Evolutionary conservation across 768 basidiomycete genomes (phyloP), one percentile per base, ranked within the genome.

Genomic region (Pulveroboletus sp.): DNA sequence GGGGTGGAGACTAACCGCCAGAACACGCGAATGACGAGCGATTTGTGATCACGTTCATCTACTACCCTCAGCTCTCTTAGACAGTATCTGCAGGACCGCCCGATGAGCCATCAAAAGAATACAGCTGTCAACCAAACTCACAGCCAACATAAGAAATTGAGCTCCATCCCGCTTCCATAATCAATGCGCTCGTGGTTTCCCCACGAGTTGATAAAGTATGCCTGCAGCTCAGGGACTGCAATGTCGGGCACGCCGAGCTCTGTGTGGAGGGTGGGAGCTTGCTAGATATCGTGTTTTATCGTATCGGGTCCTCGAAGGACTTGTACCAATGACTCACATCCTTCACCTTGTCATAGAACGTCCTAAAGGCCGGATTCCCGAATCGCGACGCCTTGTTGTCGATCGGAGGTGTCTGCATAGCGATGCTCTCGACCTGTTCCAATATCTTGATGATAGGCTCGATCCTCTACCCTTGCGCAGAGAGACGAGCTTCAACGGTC

Each of bases 131-230:
- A 11, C 9, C 19, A 1, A 11, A 73, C 91, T 57, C 64, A 96
- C 94, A 98, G 63, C 93, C 93, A 97, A 61, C 94, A 97, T 3
- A 98, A 51, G 62, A 97, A 99, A 68, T 97, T 95, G 37, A 98
- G 76, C 63, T 99, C 96, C 95, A 98, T 98, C 13, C 96, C 96
- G 60, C 93, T 96, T n/a, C 96, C 96, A 68, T 99, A 99, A 69
- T 99, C 96, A 46, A 99, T 93, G 9, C 96, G 76, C 41, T 86
- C 81, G 24, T 87, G 74, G 65, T 89, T 96, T 1, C 96, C 96
- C 94, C 94, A 98, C 14, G 85, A 71, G 63, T 94, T 90, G 31
- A 75, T 71, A 61, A 98, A 87, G 65, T 98, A 99, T 0, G 73
- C 76, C 2, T 83, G 79, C 4, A 96, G 68, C 63, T 97, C 95